Evolutionary conservation across 2,329 filamentous ascomycete species (phyloP), one percentile per base, ranked within the genome.

Genomic region (Orbilia quercus): DNA sequence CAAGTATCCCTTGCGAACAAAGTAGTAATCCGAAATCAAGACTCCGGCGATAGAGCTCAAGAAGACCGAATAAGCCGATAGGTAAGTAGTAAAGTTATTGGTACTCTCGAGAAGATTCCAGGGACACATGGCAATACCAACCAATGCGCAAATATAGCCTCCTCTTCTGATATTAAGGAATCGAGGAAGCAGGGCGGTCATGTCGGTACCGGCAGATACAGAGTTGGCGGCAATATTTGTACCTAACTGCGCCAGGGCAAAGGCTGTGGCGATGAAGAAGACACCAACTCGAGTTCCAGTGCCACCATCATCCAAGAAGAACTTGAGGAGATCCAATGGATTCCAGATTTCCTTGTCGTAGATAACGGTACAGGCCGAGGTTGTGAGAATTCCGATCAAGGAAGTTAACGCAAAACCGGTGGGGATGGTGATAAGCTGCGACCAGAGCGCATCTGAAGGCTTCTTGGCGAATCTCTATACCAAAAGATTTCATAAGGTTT

Each of bases 41-140:
- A 96, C 91, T n/a, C 93, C 93, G 0, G 91, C 92, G 75, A 97
- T 96, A 45, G 90, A 92, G 70, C 90, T 93, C n/a, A 97, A 85
- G 82, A 97, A 97, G 65, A 97, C 92, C 1, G 90, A 92, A 83
- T 96, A 96, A 0, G 93, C 90, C 0, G 91, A 95, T 0, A 97
- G 87, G 79, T 96, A 96, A 2, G 91, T 96, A 0, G 91, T 95
- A 82, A 96, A 96, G 81, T 89, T 88, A 83, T 94, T 96, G 47
- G 87, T 87, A 47, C 84, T 83, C 1, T 85, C 88, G 7, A 96
- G 86, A 0, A 96, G 85, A 72, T 91, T 90, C 87, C 89, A 94
- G 0, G 93, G 93, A 79, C 91, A 95, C 87, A 96, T 96, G 75
- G 88, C 90, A 11, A 96, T 84, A 62, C 91, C 92, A 63, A 96